phyloP scores from a whole-genome alignment of 192 early-diverging fungal genomes.

The Rhizophlyctis rosea region DNA sequence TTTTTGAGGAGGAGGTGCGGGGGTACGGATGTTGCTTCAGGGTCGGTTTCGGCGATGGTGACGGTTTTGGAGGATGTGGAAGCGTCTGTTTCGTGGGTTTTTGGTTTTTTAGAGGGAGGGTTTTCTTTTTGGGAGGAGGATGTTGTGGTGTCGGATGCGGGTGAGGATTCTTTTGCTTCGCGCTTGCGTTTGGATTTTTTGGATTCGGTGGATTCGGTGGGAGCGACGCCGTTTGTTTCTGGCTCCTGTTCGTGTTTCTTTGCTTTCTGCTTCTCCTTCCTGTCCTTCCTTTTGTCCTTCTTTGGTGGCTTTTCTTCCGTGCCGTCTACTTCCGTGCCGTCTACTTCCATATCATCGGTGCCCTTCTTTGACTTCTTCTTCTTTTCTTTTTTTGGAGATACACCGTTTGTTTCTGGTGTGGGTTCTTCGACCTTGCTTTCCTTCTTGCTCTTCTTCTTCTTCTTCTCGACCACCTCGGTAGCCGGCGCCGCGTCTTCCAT shows the following conservation, averaged over 20 bases:
- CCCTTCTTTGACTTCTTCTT: slow-evolving; percentile 36
- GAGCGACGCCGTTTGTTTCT: slow-evolving; percentile 18
- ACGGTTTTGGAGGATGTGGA: too few species aligned
- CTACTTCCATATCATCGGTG: slow-evolving; percentile 3
- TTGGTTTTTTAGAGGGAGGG: not conserved
- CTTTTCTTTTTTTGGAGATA: slow-evolving; percentile 18
- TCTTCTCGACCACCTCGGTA: slow-evolving; percentile 33
- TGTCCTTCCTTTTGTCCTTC: slow-evolving; percentile 25
- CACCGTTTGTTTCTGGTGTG: not conserved
- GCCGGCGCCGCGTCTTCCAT: slow-evolving; percentile 1
- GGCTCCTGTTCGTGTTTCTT: slow-evolving; percentile 48
- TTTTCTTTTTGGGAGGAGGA: too few species aligned
- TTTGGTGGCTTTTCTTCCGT: too few species aligned
- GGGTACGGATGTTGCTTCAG: too few species aligned
- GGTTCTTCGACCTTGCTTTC: slow-evolving; percentile 1
- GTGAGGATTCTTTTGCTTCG: too few species aligned
- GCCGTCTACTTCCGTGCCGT: slow-evolving; percentile 7
- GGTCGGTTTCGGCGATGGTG: too few species aligned
- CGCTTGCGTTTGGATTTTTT: slow-evolving; percentile 12
- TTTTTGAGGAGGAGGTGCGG: slow-evolving; percentile 29
- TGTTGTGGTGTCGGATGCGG: too few species aligned
- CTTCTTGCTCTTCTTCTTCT: slow-evolving; percentile 21
- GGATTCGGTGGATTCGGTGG: slow-evolving; percentile 24
- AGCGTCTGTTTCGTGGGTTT: slow-evolving; percentile 6
- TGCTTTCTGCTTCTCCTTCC: slow-evolving; percentile 45